A percentile compares a stretch with the other conserved stretches of the same genome.
Evolutionary conservation across 169 alveolate genomes (phyloP).

Genomic region (Cryptosporidium viatorum): DNA sequence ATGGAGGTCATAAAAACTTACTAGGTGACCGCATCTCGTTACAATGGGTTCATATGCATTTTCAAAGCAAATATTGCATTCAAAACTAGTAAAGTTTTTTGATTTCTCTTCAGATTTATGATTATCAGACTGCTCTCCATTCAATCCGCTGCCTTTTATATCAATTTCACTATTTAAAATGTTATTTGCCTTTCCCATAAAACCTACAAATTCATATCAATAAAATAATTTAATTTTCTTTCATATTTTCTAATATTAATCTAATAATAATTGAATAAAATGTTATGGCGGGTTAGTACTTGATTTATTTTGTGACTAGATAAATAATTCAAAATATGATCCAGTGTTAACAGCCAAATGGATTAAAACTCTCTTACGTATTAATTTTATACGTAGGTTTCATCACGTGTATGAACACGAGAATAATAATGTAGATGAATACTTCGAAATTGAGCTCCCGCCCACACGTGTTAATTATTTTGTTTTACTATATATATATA

Average conservation of each 20-base stretch:
- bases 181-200: constrained; percentile 4
- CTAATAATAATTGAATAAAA: background rate
- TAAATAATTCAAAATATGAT: background rate
- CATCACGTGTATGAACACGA: background rate
- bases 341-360: too few species aligned
- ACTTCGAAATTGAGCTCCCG: background rate
- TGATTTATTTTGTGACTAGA: background rate
- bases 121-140: constrained; percentile 11
- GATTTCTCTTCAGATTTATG: constrained; percentile 23
- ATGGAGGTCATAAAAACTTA: constrained; percentile 71
- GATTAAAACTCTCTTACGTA: background rate
- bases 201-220: background rate
- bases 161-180: background rate
- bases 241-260: constrained; percentile 5
- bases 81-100: constrained; percentile 83
- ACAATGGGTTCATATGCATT: constrained; percentile 97
- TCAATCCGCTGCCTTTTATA: background rate
- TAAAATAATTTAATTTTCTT: background rate
- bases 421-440: constrained; percentile 5
- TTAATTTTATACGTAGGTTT: background rate
- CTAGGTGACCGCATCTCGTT: constrained; percentile 96
- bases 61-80: constrained; percentile 97
- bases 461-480: constrained; percentile 22
- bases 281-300: background rate
- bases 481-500: background rate